Percentiles rank a stretch among this genome's conserved stretches.
These are phyloP conservation scores for Pharus latifolius DNA, from an alignment of 176 grass and related monocot genomes.

Conservation along the genomic window DNA sequence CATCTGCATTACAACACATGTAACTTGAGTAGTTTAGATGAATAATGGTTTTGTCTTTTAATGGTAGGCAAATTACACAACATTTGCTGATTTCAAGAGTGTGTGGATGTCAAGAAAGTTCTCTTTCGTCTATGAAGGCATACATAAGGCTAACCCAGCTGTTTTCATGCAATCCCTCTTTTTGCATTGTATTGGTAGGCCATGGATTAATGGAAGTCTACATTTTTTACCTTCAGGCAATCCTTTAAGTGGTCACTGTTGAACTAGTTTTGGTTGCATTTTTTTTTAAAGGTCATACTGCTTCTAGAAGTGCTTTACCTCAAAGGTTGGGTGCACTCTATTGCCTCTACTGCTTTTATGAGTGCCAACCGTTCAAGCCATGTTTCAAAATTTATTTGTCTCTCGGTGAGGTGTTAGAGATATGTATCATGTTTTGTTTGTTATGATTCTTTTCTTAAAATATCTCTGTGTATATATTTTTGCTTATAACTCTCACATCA, in stretches of 20 bases:
- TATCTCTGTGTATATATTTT: too few species aligned
- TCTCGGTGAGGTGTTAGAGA: constrained; percentile 29
- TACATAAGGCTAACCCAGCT: constrained; percentile 14
- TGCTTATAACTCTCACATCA: too few species aligned
- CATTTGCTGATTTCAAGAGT: constrained; percentile 30
- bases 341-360: constrained; percentile 49
- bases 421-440: too few species aligned
- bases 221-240: background rate
- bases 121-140: constrained; percentile 39
- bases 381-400: constrained; percentile 48
- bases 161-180: constrained; percentile 53
- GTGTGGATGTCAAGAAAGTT: constrained; percentile 42
- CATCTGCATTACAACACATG: too few species aligned
- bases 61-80: constrained; percentile 26
- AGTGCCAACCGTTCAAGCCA: constrained; percentile 39
- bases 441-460: too few species aligned
- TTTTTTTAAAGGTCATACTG: constrained; percentile 31
- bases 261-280: background rate
- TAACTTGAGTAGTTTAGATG: background rate
- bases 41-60: background rate
- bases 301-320: constrained; percentile 17
- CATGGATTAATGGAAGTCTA: too few species aligned
- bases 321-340: constrained; percentile 40
- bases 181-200: constrained; percentile 23
- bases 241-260: background rate